These are phyloP conservation scores for Rhizophora apiculata DNA, from an alignment of 345 rosid species.

Conservation along the genomic window DNA sequence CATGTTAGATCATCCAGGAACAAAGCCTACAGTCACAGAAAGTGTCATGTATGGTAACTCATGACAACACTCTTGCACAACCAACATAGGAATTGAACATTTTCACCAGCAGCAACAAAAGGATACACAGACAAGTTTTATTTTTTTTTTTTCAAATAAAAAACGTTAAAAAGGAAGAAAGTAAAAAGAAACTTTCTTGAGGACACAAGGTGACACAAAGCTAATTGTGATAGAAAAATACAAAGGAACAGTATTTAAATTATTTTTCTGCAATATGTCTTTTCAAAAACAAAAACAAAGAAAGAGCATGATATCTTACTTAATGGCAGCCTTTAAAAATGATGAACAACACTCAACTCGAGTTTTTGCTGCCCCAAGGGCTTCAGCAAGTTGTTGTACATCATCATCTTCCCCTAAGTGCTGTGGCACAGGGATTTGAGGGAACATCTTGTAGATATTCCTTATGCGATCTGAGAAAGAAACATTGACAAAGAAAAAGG, in stretches of 20 bases:
- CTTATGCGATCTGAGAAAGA: constrained; percentile 65
- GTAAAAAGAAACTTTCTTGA: not conserved
- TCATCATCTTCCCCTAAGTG: constrained; percentile 69
- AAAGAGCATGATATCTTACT: constrained; percentile 39
- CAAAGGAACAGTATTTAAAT: too few species aligned
- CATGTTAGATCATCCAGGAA: not conserved
- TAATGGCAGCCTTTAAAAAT: constrained; percentile 83
- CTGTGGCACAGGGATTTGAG: constrained; percentile 70
- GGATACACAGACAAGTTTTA: not conserved
- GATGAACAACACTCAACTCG: constrained; percentile 79
- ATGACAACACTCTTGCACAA: not conserved
- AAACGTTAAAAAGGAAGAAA: not conserved
- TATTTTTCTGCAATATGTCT: too few species aligned
- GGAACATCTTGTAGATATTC: constrained; percentile 73
- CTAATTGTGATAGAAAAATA: too few species aligned
- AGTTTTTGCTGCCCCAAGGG: constrained; percentile 81
- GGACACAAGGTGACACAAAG: too few species aligned
- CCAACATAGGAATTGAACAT: not conserved
- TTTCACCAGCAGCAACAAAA: not conserved
- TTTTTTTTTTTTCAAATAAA: too few species aligned
- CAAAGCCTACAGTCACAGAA: not conserved
- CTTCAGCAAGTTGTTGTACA: constrained; percentile 70
- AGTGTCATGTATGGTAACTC: not conserved
- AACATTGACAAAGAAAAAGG: constrained; percentile 24
- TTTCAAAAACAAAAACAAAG: not conserved